Evolutionary conservation across 352 stramenopile genomes (phyloP).

Genomic region (Globisporangium nagaii): DNA sequence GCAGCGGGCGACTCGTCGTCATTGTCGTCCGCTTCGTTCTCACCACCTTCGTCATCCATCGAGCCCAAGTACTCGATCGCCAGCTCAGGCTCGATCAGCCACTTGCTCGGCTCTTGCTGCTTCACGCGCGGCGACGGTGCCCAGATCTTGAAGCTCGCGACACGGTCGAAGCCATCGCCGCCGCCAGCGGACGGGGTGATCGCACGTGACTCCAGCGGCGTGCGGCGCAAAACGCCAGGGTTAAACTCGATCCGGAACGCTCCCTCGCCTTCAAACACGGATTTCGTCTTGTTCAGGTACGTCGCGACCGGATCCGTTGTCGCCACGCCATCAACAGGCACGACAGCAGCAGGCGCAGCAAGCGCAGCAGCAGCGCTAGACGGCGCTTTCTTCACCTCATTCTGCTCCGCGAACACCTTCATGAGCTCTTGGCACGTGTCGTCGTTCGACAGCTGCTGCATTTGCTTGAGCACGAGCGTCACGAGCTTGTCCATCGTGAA

Average conservation of each 20-base stretch:
- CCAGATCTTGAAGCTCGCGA: constrained; percentile 56
- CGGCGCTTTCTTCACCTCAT: constrained; percentile 17
- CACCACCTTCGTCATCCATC: constrained; percentile 58
- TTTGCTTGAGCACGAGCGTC: constrained; percentile 80
- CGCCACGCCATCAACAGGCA: too few species aligned
- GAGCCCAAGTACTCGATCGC: constrained; percentile 76
- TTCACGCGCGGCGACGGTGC: constrained; percentile 73
- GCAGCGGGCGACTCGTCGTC: constrained; percentile 65
- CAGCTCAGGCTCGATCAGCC: constrained; percentile 76
- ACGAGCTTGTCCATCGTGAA: constrained; percentile 92
- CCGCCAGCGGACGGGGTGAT: constrained; percentile 32
- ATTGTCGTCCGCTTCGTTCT: constrained; percentile 51
- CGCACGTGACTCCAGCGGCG: constrained; percentile 46
- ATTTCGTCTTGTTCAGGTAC: constrained; percentile 77
- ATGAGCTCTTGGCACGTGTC: constrained; percentile 77
- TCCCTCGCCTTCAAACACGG: constrained; percentile 77
- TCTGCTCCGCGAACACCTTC: constrained; percentile 63
- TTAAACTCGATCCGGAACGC: constrained; percentile 84
- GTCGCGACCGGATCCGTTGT: constrained; percentile 21
- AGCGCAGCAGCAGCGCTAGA: constrained; percentile 26
- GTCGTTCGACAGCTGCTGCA: constrained; percentile 81
- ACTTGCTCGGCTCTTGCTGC: constrained; percentile 69
- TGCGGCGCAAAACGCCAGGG: constrained; percentile 71
- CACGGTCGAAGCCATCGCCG: constrained; percentile 24
- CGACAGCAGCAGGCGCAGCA: constrained; percentile 20